These are phyloP conservation scores for Rhizopus stolonifer DNA, from an alignment of 371 early-diverging fungal species.

Conservation along the genomic window DNA sequence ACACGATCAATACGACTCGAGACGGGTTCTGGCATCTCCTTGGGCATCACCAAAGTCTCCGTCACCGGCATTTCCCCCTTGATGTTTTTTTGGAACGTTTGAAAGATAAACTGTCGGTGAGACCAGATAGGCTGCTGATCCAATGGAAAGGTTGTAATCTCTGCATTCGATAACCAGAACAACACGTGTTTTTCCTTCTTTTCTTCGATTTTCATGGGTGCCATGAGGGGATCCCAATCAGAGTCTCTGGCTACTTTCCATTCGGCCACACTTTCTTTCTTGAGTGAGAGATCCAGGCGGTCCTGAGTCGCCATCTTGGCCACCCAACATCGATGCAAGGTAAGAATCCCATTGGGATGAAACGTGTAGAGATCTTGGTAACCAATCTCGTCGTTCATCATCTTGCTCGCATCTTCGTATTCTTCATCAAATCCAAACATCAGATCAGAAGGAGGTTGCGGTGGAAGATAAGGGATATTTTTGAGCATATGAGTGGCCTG, in stretches of 20 bases:
- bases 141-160: constrained; percentile 52
- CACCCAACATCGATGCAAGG: constrained; percentile 63
- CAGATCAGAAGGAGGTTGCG: constrained; percentile 4
- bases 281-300: constrained; percentile 48
- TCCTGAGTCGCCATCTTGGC: constrained; percentile 48
- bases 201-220: constrained; percentile 2
- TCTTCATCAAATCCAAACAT: constrained; percentile 59
- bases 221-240: constrained; percentile 49
- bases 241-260: constrained; percentile 54
- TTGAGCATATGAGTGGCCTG: constrained; percentile 42
- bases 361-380: constrained; percentile 63
- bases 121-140: constrained; percentile 56
- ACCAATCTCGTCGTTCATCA: constrained; percentile 46
- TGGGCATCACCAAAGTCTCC: constrained; percentile 41
- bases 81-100: constrained; percentile 42
- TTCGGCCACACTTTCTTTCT: constrained; percentile 62
- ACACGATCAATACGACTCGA: constrained; percentile 47
- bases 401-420: constrained; percentile 37
- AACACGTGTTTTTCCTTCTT: constrained; percentile 16
- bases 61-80: constrained; percentile 40
- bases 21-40: constrained; percentile 50
- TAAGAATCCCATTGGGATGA: constrained; percentile 57
- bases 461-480: constrained; percentile 17
- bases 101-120: constrained; percentile 52
- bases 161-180: constrained; percentile 55